Evolutionary conservation across 257 asterid species (phyloP), one percentile per base, ranked within the genome.

Genomic region (Orobanche coerulescens): DNA sequence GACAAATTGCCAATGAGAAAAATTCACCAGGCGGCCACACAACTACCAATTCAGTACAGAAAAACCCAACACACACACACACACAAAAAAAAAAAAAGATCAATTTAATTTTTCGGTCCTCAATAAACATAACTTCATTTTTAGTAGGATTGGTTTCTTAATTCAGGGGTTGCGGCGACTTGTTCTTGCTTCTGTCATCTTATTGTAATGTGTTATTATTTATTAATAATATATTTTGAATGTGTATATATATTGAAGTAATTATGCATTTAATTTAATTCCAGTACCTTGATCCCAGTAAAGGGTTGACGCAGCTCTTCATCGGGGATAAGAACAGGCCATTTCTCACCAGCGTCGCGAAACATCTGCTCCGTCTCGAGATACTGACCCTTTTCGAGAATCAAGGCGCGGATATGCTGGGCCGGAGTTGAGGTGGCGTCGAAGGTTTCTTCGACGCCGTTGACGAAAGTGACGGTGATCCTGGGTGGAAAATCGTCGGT

Each of bases 281-380:
- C 23, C 6, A 37, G 4, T 28, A 88, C 96, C 95, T 88, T 88
- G 50, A 80, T 88, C 19, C 96, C 95, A 8, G 63, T 70, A 37
- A 82, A 82, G 13, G 95, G 91, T 6, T 40, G 70, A 4, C 57
- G 43, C 46, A 92, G 80, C 85, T 92, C 98, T n/a, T 75, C 77
- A 2, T 73, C 79, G 6, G 95, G 96, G 42, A 92, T 78, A 16
- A 84, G 14, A 34, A 92, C 96, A 9, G 98, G 96, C 96, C 98
- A 92, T 40, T 84, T 75, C 88, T 91, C 94, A 44, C 95, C 94
- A 13, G 93, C 96, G 42, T 91, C 96, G 11, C 79, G 84, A 66
- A 92, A 92, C 94, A 88, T 86, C 77, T 84, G 95, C 75, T 92
- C 94, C 1, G 98, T 86, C 73, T 88, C 98, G 7, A 92, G 93